Percentiles rank a stretch among this genome's conserved stretches.
Conservation (phyloP, 306 rosid species). For the Trifolium dubium region DNA sequence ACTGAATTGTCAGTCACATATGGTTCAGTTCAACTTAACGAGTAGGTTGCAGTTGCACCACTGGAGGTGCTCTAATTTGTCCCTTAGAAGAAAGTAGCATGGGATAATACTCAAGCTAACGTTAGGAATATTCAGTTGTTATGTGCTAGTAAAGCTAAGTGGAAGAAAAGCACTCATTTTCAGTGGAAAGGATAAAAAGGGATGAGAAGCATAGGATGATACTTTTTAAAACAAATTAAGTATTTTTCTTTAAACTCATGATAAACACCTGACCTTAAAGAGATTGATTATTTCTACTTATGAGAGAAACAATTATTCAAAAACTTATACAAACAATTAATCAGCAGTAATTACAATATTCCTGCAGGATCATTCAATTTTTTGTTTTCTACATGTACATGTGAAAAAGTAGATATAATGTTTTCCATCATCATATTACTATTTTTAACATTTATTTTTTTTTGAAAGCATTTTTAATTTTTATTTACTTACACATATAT, state of each 20-base stretch:
- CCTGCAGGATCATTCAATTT: not conserved
- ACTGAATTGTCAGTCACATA: too few species aligned
- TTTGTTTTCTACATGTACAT: not conserved
- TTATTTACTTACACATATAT: slow-evolving; percentile 11
- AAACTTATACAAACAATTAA: too few species aligned
- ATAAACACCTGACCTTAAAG: not conserved
- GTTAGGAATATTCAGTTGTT: slow-evolving; percentile 19
- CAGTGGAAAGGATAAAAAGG: too few species aligned
- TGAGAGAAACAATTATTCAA: too few species aligned
- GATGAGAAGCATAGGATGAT: too few species aligned
- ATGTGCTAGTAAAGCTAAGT: slow-evolving; percentile 32
- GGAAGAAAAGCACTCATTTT: not conserved
- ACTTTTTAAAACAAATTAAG: not conserved
- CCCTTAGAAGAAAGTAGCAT: not conserved
- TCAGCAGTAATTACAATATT: too few species aligned
- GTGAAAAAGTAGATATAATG: not conserved
- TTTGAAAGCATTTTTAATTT: too few species aligned
- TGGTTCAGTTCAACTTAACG: too few species aligned
- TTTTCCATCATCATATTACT: not conserved
- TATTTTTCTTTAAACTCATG: not conserved
- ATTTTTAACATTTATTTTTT: not conserved
- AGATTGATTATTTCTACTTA: not conserved
- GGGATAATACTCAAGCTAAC: not conserved
- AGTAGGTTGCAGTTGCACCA: too few species aligned
- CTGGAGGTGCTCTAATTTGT: not conserved